These are phyloP conservation scores for Zasmidium cellare DNA, from an alignment of 2,329 filamentous ascomycete species.

Conservation along the genomic window DNA sequence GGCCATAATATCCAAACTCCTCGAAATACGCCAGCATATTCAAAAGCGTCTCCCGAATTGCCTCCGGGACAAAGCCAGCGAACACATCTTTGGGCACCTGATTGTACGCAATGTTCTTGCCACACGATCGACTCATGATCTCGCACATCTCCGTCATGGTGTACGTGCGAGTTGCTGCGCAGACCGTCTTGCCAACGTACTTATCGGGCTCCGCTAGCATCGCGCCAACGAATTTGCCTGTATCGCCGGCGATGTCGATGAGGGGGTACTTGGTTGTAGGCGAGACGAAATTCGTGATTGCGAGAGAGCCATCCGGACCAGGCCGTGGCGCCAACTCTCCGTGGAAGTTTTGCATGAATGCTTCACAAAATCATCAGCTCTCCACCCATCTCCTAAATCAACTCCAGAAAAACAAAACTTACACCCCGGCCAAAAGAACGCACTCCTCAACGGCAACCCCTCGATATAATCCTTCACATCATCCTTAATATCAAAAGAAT, in stretches of 20 bases:
- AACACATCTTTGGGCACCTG: conserved; percentile 1
- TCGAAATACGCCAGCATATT: conserved; percentile 2
- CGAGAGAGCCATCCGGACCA: not conserved
- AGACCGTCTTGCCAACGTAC: conserved; percentile 1
- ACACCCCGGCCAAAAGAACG: not conserved
- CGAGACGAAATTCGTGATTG: not conserved
- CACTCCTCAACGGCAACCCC: not conserved
- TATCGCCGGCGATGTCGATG: conserved; percentile 1
- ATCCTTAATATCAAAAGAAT: not conserved
- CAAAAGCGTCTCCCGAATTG: not conserved
- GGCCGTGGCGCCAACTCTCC: not conserved
- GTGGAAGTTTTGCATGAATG: conserved; percentile 4
- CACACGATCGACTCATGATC: not conserved
- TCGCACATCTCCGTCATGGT: not conserved
- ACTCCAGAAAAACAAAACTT: not conserved
- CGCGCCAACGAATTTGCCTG: conserved; percentile 1
- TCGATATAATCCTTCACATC: not conserved
- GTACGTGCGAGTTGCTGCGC: not conserved
- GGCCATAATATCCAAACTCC: not conserved
- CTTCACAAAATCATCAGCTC: not conserved
- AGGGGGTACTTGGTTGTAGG: not conserved
- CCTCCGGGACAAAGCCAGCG: not conserved
- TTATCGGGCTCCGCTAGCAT: not conserved
- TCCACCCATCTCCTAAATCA: not conserved
- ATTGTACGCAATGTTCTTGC: not conserved